phyloP scores from a whole-genome alignment of 2,329 filamentous ascomycete genomes.

The Blumeriella jaapii region DNA sequence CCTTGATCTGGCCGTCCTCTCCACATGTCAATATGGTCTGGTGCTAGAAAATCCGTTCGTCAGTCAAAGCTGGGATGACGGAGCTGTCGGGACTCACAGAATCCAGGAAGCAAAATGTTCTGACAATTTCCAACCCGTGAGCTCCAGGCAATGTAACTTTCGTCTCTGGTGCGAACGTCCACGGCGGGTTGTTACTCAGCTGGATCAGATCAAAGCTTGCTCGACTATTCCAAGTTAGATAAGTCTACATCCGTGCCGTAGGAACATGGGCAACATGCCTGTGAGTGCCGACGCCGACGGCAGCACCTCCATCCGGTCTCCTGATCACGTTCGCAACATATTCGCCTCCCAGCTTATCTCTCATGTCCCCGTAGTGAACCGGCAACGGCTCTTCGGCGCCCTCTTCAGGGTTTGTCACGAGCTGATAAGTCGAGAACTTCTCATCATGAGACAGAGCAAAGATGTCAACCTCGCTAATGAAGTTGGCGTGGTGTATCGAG shows the following conservation, averaged over 20 bases:
- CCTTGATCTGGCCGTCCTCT: slow-evolving; percentile 31
- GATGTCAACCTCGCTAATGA: slow-evolving; percentile 52
- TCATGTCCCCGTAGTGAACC: slow-evolving; percentile 57
- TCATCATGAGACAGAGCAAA: slow-evolving; percentile 71
- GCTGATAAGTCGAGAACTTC: slow-evolving; percentile 60
- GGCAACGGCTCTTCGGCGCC: slow-evolving; percentile 38
- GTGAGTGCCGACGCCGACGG: slow-evolving; percentile 54
- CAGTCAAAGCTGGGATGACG: no score
- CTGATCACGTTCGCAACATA: slow-evolving; percentile 59
- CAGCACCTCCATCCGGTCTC: slow-evolving; percentile 47
- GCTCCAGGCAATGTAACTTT: slow-evolving; percentile 49
- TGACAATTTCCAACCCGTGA: slow-evolving; percentile 52
- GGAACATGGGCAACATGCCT: slow-evolving; percentile 39
- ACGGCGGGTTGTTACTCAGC: slow-evolving; percentile 39
- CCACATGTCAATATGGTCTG: slow-evolving; percentile 29
- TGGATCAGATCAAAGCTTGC: slow-evolving; percentile 50
- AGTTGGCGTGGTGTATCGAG: slow-evolving; percentile 64
- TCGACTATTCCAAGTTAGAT: slow-evolving; percentile 29
- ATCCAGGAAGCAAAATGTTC: slow-evolving; percentile 53
- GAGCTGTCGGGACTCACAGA: no score
- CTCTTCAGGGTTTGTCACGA: slow-evolving; percentile 50
- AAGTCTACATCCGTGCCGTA: not conserved
- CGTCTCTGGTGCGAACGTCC: slow-evolving; percentile 43
- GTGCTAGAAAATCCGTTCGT: slow-evolving; percentile 16
- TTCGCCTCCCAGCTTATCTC: slow-evolving; percentile 53